Evolutionary conservation across 257 asterid genomes (phyloP), one percentile per base, ranked within the genome.

Genomic region (Solanum acaule): DNA sequence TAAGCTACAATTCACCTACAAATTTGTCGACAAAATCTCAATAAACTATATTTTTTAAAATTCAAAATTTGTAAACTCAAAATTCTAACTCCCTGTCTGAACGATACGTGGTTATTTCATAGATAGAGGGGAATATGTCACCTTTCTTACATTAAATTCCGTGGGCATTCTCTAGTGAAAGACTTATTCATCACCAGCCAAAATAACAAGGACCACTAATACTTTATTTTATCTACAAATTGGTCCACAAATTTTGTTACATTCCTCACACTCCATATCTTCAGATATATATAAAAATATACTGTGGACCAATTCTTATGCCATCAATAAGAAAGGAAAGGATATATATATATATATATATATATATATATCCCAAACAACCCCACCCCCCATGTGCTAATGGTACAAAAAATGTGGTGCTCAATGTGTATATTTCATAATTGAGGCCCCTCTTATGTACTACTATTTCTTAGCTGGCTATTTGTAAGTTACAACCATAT

Each of bases 91-190:
- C 9, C 10, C 8, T 20, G 1, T 18, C 9, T 34, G 4, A 1
- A 35, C 5, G 31, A 63, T 10, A 18, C 44, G 4, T 4, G 79
- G 44, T 44, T 9, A 3, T 2, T 37, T 44, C 27, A 46, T 79
- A 27, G 38, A 15, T 9, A 29, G 25, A 25, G 78, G 27, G 59
- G 63, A 23, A 16, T 6, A 34, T 85, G 59, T 82, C 84, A 40
- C 81, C 72, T 88, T 87, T 37, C 35, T 27, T 77, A 93, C 90
- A 91, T 86, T 91, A 86, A 92, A 91, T 91, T 75, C 92, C 88
- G 96, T 90, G 92, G 92, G 93, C 25, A 86, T 85, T 90, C 78
- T 56, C 73, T 77, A 40, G 65, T 81, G 87, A 85, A 90, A 63
- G 71, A 91, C 85, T 63, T 85, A n/a, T 81, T 81, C 77, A 35